Evolutionary conservation across 1,284 basidiomycete genomes (phyloP).

Genomic region (Ceratobasidium sp.): DNA sequence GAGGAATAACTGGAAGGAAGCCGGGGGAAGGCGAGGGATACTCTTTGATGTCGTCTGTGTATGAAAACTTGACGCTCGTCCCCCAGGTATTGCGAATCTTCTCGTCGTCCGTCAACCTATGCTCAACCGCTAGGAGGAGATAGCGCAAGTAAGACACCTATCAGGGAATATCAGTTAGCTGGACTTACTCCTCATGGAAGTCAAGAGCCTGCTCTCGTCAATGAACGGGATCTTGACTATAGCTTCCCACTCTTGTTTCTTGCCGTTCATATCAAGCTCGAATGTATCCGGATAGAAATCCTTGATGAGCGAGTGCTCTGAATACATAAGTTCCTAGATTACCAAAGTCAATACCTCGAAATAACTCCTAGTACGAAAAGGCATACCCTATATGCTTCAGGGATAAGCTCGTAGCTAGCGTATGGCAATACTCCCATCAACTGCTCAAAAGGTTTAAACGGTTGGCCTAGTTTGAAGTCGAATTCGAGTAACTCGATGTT

Average conservation of each 20-base stretch:
- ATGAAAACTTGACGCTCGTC: conserved; percentile 84
- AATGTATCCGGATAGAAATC: conserved; percentile 96
- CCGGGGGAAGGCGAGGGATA: conserved; percentile 95
- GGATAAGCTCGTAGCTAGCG: conserved; percentile 91
- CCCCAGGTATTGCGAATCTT: conserved; percentile 82
- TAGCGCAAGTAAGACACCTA: background rate
- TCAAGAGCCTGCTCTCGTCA: conserved; percentile 82
- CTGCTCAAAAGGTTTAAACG: conserved; percentile 96
- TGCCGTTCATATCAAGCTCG: conserved; percentile 95
- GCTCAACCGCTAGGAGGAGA: conserved; percentile 71
- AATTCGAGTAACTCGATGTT: conserved; percentile 86
- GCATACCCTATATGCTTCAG: conserved; percentile 82
- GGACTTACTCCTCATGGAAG: conserved; percentile 81
- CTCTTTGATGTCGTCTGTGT: conserved; percentile 71
- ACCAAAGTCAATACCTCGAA: background rate
- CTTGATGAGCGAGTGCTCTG: conserved; percentile 87
- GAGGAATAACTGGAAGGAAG: conserved; percentile 92
- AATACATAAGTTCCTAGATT: conserved; percentile 88
- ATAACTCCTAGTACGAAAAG: background rate
- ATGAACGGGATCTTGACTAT: conserved; percentile 99
- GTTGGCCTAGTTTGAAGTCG: conserved; percentile 86
- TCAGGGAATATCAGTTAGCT: too few species aligned
- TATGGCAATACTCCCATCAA: conserved; percentile 97
- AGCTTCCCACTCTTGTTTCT: conserved; percentile 99
- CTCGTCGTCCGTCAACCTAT: conserved; percentile 84